A percentile compares a stretch with the other conserved stretches of the same genome.
These are phyloP conservation scores for Astrothelium subdiscretum DNA, from an alignment of 495 filamentous ascomycete genomes.

Conservation along the genomic window DNA sequence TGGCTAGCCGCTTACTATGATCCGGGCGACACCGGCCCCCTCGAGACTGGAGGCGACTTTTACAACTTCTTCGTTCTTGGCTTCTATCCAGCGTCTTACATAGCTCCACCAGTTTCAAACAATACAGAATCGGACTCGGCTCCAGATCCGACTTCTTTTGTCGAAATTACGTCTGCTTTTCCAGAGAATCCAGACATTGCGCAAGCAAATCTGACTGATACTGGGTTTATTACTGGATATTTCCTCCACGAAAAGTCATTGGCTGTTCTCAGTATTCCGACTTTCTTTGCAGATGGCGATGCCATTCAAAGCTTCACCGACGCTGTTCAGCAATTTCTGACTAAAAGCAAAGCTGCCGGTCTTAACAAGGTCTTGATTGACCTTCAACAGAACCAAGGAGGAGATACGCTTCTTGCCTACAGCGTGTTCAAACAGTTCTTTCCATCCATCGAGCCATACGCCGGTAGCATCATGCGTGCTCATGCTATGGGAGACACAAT, in stretches of 20 bases:
- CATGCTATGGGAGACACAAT: constrained; percentile 30
- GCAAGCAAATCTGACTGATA: neutral
- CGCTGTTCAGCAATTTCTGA: constrained; percentile 33
- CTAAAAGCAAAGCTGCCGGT: constrained; percentile 23
- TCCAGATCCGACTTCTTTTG: neutral
- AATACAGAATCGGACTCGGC: neutral
- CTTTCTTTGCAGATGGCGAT: constrained; percentile 29
- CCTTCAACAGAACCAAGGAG: constrained; percentile 40
- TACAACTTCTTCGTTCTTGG: constrained; percentile 39
- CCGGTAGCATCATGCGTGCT: constrained; percentile 33
- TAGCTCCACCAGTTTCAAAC: neutral
- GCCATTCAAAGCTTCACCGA: constrained; percentile 25
- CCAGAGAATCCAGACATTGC: neutral
- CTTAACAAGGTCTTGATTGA: constrained; percentile 41
- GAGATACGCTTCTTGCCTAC: constrained; percentile 30
- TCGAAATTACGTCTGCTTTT: neutral
- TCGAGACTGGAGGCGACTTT: constrained; percentile 38
- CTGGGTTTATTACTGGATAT: constrained; percentile 28
- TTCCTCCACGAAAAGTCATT: constrained; percentile 25
- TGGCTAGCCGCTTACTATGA: constrained; percentile 31
- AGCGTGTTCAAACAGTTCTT: constrained; percentile 42
- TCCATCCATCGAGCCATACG: constrained; percentile 34
- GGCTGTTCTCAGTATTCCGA: constrained; percentile 40
- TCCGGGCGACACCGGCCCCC: constrained; percentile 25
- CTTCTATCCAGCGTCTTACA: constrained; percentile 11